These are phyloP conservation scores for Pleurotus cornucopiae DNA, from an alignment of 768 basidiomycete genomes.

Conservation along the genomic window DNA sequence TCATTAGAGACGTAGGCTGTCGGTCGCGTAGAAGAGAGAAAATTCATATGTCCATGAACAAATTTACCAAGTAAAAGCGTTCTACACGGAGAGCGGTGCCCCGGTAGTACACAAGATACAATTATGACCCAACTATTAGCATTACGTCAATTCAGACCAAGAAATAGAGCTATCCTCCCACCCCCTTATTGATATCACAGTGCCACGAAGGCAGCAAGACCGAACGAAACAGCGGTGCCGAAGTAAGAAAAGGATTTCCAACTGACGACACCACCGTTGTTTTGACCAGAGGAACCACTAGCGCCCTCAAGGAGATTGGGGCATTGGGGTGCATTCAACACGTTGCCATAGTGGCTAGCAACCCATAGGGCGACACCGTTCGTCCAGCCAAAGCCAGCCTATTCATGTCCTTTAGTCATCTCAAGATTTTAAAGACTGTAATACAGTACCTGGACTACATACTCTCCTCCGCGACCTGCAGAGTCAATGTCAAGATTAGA, in stretches of 20 bases:
- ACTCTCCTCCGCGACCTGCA: conserved; percentile 81
- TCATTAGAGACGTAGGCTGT: too few relatives aligned
- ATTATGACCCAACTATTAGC: too few relatives aligned
- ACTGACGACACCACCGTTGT: conserved; percentile 6
- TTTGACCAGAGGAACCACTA: conserved; percentile 1
- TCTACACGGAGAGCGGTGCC: too few relatives aligned
- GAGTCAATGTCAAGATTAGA: conserved; percentile 74
- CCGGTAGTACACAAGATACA: too few relatives aligned
- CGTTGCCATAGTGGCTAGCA: conserved; percentile 58
- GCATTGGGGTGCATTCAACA: conserved; percentile 60
- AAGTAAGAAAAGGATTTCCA: background rate
- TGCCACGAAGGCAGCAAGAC: too few relatives aligned
- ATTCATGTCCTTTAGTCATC: conserved; percentile 1
- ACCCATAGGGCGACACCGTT: conserved; percentile 80
- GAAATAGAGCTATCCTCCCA: too few relatives aligned
- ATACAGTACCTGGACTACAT: conserved; percentile 67
- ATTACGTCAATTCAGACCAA: too few relatives aligned
- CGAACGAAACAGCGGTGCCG: too few relatives aligned
- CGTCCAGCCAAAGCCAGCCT: conserved; percentile 87
- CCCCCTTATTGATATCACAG: too few relatives aligned
- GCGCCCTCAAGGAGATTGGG: conserved; percentile 36
- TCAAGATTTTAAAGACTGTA: background rate
- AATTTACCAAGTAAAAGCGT: too few relatives aligned
- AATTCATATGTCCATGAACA: too few relatives aligned
- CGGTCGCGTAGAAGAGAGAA: too few relatives aligned